Conservation (phyloP, 352 stramenopile species). For the Phytophthora fragariae region DNA sequence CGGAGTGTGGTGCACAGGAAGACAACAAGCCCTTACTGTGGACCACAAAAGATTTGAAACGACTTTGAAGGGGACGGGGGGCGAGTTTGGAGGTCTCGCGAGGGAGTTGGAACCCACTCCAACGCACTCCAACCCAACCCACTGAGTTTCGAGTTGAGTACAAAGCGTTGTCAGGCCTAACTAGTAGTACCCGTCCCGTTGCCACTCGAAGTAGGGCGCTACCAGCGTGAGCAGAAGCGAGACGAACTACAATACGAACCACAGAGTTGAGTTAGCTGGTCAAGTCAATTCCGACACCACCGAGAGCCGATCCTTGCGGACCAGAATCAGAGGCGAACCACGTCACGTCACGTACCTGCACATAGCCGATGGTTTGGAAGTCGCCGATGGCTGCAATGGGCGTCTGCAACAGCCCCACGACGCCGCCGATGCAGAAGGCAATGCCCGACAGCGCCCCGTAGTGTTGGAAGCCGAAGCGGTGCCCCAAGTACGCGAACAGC, state of each 20-base stretch:
- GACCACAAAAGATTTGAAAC: too few species aligned
- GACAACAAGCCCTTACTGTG: too few species aligned
- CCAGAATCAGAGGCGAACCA: not conserved
- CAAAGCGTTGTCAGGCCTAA: too few species aligned
- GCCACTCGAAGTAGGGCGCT: conserved; percentile 55
- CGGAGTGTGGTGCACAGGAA: too few species aligned
- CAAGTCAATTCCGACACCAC: not conserved
- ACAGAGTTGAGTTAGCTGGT: not conserved
- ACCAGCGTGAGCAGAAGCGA: conserved; percentile 59
- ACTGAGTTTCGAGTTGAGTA: too few species aligned
- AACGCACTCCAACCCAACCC: too few species aligned
- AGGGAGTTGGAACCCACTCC: too few species aligned
- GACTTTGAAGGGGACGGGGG: too few species aligned
- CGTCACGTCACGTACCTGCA: conserved; percentile 50
- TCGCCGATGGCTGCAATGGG: conserved; percentile 62
- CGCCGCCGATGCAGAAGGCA: conserved; percentile 71
- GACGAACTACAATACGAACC: conserved; percentile 38
- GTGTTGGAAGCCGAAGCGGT: conserved; percentile 86
- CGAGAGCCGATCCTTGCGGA: not conserved
- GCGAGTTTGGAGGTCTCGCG: too few species aligned
- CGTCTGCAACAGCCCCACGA: conserved; percentile 72
- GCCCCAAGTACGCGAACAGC: conserved; percentile 83
- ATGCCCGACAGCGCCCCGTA: conserved; percentile 85
- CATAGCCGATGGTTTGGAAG: conserved; percentile 50
- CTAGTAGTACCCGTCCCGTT: conserved; percentile 41